phyloP scores from a whole-genome alignment of 192 early-diverging fungal genomes.

The Umbelopsis vinacea region DNA sequence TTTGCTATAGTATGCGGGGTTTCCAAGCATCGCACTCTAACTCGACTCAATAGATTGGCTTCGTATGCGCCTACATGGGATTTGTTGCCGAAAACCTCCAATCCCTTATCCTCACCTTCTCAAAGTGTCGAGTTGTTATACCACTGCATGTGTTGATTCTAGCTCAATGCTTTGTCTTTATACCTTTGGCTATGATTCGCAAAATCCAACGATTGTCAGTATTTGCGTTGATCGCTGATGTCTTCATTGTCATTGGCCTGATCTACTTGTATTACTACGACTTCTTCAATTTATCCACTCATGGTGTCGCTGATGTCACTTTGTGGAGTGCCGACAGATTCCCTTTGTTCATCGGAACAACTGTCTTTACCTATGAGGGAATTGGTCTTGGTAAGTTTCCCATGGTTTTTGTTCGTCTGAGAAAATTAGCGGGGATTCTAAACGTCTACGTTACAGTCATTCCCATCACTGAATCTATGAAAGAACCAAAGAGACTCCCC shows the following conservation, averaged over 20 bases:
- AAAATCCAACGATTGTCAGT: slow-evolving; percentile 85
- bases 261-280: slow-evolving; percentile 81
- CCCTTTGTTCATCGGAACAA: slow-evolving; percentile 90
- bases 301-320: slow-evolving; percentile 67
- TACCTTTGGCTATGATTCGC: slow-evolving; percentile 88
- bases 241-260: slow-evolving; percentile 90
- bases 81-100: slow-evolving; percentile 90
- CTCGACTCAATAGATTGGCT: slow-evolving; percentile 66
- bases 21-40: background rate
- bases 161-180: slow-evolving; percentile 74
- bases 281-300: slow-evolving; percentile 61
- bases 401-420: no score
- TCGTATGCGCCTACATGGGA: slow-evolving; percentile 89
- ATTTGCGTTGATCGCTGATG: slow-evolving; percentile 83
- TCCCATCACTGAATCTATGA: slow-evolving; percentile 61
- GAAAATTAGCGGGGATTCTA: no score
- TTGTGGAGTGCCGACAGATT: slow-evolving; percentile 72
- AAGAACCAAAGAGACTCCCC: slow-evolving; percentile 58
- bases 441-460: slow-evolving; percentile 27
- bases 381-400: slow-evolving; percentile 68
- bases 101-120: slow-evolving; percentile 73
- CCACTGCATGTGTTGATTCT: slow-evolving; percentile 62
- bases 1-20: background rate
- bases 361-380: slow-evolving; percentile 93
- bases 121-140: slow-evolving; percentile 66